Evolutionary conservation across 1,139 yeast species (phyloP), one percentile per base, ranked within the genome.

Genomic region (Candida gigantensis): DNA sequence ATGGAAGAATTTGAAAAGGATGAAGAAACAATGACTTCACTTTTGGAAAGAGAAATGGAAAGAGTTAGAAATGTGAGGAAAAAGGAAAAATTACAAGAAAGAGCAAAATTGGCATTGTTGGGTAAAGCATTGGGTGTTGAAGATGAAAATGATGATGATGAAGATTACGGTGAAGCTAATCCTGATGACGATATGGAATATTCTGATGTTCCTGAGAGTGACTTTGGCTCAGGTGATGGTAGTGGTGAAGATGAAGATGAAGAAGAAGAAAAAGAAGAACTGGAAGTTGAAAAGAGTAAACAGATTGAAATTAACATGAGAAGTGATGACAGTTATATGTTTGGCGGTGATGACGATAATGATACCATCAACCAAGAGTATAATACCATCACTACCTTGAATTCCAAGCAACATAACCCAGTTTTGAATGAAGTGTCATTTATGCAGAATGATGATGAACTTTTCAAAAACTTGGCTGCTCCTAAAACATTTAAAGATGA

Each of bases 31-130:
- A 65, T 67, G 72, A 72, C 71, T 3, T 57, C 65, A n/a, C 62
- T 83, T 31, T 64, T 83, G 45, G 88, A 83, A 46, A 70, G 77
- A 40, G 90, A 84, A 51, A 70, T 79, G 49, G 74, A 74, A 44
- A 65, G 81, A 44, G 76, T 66, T 21, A 60, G 78, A 49, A 68
- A 64, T 35, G 67, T 75, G 21, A 65, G 81, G 40, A 74, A 69
- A 47, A 71, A 68, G 39, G 86, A 77, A 39, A 68, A 73, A 42
- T 43, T 64, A 24, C 56, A 57, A 36, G 74, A 68, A 43, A 61
- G 52, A 39, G 74, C 73, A 2, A 63, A 60, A 36, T 40, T 51
- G 36, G 71, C 69, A 2, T 52, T 65, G 35, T 35, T 56, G 18
- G 42, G 50, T 24, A 47, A 51, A 41, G 39, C 46, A 16, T 39